Base-by-base conservation (phyloP, 371 early-diverging fungal genomes). In the Mucor circinelloides region DNA sequence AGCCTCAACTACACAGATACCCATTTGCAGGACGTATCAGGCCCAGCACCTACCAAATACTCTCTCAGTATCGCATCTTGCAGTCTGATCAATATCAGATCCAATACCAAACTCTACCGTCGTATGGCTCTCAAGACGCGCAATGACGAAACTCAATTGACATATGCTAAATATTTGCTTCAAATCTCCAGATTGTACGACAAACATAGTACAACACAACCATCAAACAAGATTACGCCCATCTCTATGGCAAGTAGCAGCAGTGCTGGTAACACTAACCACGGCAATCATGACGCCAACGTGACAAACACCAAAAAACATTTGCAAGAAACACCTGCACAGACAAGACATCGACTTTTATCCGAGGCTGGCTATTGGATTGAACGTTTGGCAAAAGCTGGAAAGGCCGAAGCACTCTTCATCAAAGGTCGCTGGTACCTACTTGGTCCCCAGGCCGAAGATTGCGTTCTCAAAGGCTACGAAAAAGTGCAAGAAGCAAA, bases 321-420 rank as follows among this genome's bases (percentile, higher is more conserved):
- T 23, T 21, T 12, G 2, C 10, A 54, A 32, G 64, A 71, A 58
- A 44, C 62, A 13, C 70, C 71, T 31, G 31, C 57, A 9, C 63
- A 66, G 2, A 78, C 72, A 13, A 68, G 75, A 21, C 66, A 75
- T 19, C 66, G 75, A 19, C 42, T 83, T 6, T 30, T 73, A 27
- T 60, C 81, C 15, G 93, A 93, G 69, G 91, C 89, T 0, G 79
- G 84, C 10, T 93, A 90, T 71, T 93, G 93, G 93, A 84, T 92
- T 59, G 84, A 87, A 58, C 76, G 84, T 36, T 74, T 92, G 23
- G 90, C 90, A 36, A 86, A 85, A 69, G 83, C 85, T 44, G 86
- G 88, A 36, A 77, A 86, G 60, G 77, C 90, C 0, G 93, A 93
- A 72, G 93, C 93, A 0, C 78, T 86, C 58, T 91, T 80, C 67